Evolutionary conservation across 768 basidiomycete species (phyloP).

Genomic region (Xerocomus potaroensis): DNA sequence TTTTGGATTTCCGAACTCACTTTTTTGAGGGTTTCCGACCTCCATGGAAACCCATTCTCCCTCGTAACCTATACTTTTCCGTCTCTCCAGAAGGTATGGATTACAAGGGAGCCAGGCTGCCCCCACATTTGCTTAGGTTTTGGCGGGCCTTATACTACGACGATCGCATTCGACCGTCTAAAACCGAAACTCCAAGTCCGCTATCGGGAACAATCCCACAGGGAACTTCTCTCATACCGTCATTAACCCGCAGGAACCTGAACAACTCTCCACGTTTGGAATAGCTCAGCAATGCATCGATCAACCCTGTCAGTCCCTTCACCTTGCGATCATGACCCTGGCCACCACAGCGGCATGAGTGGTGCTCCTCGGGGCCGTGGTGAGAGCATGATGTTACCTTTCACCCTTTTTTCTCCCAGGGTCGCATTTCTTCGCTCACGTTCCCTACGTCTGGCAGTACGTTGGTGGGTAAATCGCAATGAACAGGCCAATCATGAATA

Average conservation of each 20-base stretch:
- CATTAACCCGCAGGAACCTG: not conserved
- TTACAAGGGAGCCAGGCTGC: too few relatives aligned
- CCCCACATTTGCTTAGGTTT: too few relatives aligned
- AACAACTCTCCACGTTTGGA: not conserved
- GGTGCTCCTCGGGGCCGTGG: not conserved
- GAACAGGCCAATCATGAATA: not conserved
- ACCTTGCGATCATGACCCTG: not conserved
- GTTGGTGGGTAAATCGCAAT: not conserved
- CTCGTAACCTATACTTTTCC: too few relatives aligned
- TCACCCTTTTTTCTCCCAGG: not conserved
- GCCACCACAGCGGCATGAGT: not conserved
- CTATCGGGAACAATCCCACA: too few relatives aligned
- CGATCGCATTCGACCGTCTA: too few relatives aligned
- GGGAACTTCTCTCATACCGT: not conserved
- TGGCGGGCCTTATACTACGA: too few relatives aligned
- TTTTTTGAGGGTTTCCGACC: too few relatives aligned
- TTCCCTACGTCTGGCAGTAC: not conserved
- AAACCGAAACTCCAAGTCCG: too few relatives aligned
- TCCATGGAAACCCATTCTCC: too few relatives aligned
- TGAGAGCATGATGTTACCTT: not conserved
- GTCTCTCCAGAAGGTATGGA: too few relatives aligned
- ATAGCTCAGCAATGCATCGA: not conserved
- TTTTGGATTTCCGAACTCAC: too few relatives aligned
- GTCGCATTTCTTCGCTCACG: not conserved
- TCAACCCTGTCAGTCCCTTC: not conserved